Base-by-base conservation (phyloP, 148 eudicot genomes). In the Rhododendron henanense region DNA sequence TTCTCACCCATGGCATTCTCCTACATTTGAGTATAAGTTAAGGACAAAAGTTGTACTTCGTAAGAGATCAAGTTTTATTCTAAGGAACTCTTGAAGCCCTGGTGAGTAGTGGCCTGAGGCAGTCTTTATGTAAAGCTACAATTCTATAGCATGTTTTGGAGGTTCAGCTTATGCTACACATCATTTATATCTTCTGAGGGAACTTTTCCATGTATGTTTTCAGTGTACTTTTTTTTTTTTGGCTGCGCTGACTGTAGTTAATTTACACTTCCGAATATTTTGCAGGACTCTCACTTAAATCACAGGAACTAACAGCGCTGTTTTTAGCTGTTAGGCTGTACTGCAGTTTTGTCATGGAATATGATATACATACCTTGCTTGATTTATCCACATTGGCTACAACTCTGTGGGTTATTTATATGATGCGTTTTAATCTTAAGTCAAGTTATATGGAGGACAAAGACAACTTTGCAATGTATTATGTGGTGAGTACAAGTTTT, bases 401-500 rank as follows among this genome's bases (percentile, higher is more conserved):
- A 75, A 95, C 99, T 23, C 73, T 97, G 84, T 97, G 99, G 99
- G 98, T 97, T 77, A 93, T 97, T 44, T 97, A 94, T 91, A 95
- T 94, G 98, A 97, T 95, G n/a, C 96, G 98, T 47, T 93, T 85
- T 61, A 85, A 88, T 39, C 71, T 88, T 15, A 85, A 77, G 82
- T 81, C 89, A 10, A 88, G 89, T 81, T 88, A 85, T 87, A 88
- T 88, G 89, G 85, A 77, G 33, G 87, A 88, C 25, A 88, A 85
- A 74, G 89, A 88, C 90, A 97, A 93, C 84, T 91, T 97, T 88
- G 89, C 95, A 61, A 81, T 87, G 2, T 93, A 93, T 90, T 93
- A 91, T 90, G 98, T 95, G 98, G 99, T 97, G 86, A 94, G 95
- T 75, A 14, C 6, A 57, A 57, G 6, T 53, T 53, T 53, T 53